phyloP scores from a whole-genome alignment of 768 basidiomycete genomes.

The Dentipellis sp. region DNA sequence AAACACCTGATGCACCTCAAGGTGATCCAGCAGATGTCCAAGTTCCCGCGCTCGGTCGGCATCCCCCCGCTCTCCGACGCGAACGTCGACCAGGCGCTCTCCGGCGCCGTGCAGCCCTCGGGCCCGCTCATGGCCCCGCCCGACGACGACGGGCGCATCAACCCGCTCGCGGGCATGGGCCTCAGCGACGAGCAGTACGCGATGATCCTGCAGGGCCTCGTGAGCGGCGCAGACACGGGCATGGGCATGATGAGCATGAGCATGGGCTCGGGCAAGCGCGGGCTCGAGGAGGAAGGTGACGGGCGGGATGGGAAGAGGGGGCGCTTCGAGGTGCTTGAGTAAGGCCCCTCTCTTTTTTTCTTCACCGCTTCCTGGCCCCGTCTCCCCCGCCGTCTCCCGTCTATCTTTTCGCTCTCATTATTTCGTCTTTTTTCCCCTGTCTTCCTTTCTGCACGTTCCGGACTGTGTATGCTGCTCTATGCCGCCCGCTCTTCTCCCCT shows the following conservation, averaged over 20 bases:
- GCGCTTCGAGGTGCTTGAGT: conserved; percentile 32
- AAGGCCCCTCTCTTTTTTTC: background rate
- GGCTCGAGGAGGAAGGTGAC: conserved; percentile 21
- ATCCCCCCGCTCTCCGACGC: conserved; percentile 19
- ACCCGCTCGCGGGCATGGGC: conserved; percentile 83
- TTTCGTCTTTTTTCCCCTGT: background rate
- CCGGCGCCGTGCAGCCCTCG: conserved; percentile 26
- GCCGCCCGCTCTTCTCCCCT: no score
- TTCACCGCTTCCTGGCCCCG: background rate
- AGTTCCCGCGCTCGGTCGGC: conserved; percentile 10
- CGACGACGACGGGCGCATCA: conserved; percentile 31
- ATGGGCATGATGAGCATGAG: conserved; percentile 9
- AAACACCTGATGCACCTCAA: conserved; percentile 18
- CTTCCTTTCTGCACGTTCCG: background rate
- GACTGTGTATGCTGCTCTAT: no score
- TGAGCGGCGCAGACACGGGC: conserved; percentile 49
- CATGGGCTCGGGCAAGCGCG: conserved; percentile 12
- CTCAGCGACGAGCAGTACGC: conserved; percentile 85
- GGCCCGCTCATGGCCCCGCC: background rate
- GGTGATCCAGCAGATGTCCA: conserved; percentile 15
- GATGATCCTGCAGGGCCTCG: conserved; percentile 64
- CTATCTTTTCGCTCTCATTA: background rate
- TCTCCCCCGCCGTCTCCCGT: background rate
- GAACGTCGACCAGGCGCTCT: conserved; percentile 32
- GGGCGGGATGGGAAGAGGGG: conserved; percentile 29